These are phyloP conservation scores for Zalaria obscura DNA, from an alignment of 2,329 filamentous ascomycete genomes.

Conservation along the genomic window DNA sequence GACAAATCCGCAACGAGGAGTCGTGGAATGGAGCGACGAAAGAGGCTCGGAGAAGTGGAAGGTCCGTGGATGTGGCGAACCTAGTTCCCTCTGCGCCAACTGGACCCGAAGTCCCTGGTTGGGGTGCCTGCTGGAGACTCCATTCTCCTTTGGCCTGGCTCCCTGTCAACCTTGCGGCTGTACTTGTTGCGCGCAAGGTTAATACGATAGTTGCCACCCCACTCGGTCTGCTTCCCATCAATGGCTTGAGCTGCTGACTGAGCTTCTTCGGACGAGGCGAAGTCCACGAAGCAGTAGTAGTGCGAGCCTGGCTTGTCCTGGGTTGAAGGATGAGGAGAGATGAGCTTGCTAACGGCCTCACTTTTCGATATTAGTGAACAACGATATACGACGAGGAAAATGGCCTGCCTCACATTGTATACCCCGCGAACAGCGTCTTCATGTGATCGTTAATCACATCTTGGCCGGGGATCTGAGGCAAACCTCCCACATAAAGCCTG, in stretches of 20 bases:
- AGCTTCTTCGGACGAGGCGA: slow-evolving; percentile 13
- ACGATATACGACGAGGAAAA: no score
- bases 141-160: slow-evolving; percentile 1
- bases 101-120: slow-evolving; percentile 5
- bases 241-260: slow-evolving; percentile 10
- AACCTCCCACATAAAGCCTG: slow-evolving; percentile 33
- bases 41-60: no score
- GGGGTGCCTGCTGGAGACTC: not conserved
- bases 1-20: no score
- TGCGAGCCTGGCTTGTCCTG: slow-evolving; percentile 5
- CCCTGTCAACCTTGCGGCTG: slow-evolving; percentile 1
- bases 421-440: slow-evolving; percentile 28
- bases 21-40: no score
- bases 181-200: slow-evolving; percentile 7
- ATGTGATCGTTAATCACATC: slow-evolving; percentile 27
- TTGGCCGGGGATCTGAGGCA: slow-evolving; percentile 29
- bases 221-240: slow-evolving; percentile 10
- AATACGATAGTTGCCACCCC: slow-evolving; percentile 10
- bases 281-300: slow-evolving; percentile 18
- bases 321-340: slow-evolving; percentile 8
- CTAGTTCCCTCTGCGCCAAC: slow-evolving; percentile 5
- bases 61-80: not conserved
- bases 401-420: slow-evolving; percentile 16
- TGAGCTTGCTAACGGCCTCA: slow-evolving; percentile 33
- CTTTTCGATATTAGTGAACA: not conserved